A percentile compares a stretch with the other conserved stretches of the same genome.
These are phyloP conservation scores for Ogataea nakhonphanomensis DNA, from an alignment of 805 yeast species.

Conservation along the genomic window DNA sequence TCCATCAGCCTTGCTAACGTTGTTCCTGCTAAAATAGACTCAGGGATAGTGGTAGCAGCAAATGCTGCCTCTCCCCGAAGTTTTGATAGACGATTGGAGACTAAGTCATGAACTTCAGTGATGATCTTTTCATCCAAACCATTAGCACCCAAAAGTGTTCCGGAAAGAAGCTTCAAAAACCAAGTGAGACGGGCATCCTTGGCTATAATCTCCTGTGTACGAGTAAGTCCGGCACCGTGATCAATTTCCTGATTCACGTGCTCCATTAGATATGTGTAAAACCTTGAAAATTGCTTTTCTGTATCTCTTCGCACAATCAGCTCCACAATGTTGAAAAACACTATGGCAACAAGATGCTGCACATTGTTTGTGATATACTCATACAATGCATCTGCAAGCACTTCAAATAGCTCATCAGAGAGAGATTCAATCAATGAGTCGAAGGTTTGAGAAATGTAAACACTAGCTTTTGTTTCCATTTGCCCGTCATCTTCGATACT, in stretches of 20 bases:
- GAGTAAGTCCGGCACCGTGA: constrained; percentile 75
- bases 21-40: constrained; percentile 61
- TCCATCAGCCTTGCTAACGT: constrained; percentile 60
- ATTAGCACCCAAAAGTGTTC: constrained; percentile 69
- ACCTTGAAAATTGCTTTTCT: constrained; percentile 38
- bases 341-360: constrained; percentile 57
- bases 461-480: constrained; percentile 47
- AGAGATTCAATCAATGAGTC: constrained; percentile 54
- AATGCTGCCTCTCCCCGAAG: constrained; percentile 60
- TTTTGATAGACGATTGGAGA: constrained; percentile 41
- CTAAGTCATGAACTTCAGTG: constrained; percentile 44
- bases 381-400: constrained; percentile 45
- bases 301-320: constrained; percentile 67
- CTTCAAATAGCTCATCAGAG: constrained; percentile 51
- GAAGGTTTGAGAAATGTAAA: constrained; percentile 36
- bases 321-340: constrained; percentile 70
- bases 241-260: constrained; percentile 67
- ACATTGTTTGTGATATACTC: constrained; percentile 60
- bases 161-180: constrained; percentile 66
- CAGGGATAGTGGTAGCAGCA: constrained; percentile 52
- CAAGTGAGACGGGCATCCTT: constrained; percentile 75
- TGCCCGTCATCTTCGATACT: constrained; percentile 50
- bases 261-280: constrained; percentile 44
- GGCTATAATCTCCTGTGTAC: constrained; percentile 65
- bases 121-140: constrained; percentile 41